A percentile compares a stretch with the other conserved stretches of the same genome.
Evolutionary conservation across 495 filamentous ascomycete species (phyloP).

Genomic region (Xylaria nigripes): DNA sequence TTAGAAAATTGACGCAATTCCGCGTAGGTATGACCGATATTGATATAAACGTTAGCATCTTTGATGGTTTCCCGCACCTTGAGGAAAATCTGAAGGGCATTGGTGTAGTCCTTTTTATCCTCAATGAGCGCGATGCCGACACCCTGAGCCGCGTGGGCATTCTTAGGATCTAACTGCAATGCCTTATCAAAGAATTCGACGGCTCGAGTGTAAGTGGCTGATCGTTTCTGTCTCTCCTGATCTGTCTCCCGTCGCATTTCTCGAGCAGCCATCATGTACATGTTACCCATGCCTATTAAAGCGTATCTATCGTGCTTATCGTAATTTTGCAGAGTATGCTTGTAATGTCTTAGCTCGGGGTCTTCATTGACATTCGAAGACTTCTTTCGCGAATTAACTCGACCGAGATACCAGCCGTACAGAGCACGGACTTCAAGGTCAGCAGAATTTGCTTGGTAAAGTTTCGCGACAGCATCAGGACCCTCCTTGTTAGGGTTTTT

Average conservation of each 20-base stretch:
- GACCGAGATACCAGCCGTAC: conserved; percentile 88
- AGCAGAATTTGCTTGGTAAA: conserved; percentile 68
- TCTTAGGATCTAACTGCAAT: conserved; percentile 80
- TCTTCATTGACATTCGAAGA: conserved; percentile 77
- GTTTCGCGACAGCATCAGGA: conserved; percentile 68
- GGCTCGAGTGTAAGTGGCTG: conserved; percentile 75
- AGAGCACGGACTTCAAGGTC: conserved; percentile 87
- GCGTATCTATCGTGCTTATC: conserved; percentile 97
- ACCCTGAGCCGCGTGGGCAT: conserved; percentile 93
- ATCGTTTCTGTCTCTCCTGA: conserved; percentile 78
- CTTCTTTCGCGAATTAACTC: conserved; percentile 65
- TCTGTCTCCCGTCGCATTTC: conserved; percentile 92
- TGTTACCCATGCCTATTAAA: conserved; percentile 90
- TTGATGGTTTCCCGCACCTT: conserved; percentile 83
- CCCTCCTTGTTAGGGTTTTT: conserved; percentile 78
- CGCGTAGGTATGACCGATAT: conserved; percentile 84
- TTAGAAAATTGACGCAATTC: conserved; percentile 82
- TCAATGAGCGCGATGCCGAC: conserved; percentile 89
- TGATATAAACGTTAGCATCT: conserved; percentile 78
- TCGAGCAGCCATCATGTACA: conserved; percentile 74
- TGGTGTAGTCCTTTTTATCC: conserved; percentile 77
- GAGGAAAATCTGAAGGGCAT: conserved; percentile 75
- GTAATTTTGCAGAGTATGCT: conserved; percentile 85
- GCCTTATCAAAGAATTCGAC: conserved; percentile 99
- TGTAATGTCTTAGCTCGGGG: conserved; percentile 84